phyloP scores from a whole-genome alignment of 257 asterid genomes.

The Cordia subcordata region DNA sequence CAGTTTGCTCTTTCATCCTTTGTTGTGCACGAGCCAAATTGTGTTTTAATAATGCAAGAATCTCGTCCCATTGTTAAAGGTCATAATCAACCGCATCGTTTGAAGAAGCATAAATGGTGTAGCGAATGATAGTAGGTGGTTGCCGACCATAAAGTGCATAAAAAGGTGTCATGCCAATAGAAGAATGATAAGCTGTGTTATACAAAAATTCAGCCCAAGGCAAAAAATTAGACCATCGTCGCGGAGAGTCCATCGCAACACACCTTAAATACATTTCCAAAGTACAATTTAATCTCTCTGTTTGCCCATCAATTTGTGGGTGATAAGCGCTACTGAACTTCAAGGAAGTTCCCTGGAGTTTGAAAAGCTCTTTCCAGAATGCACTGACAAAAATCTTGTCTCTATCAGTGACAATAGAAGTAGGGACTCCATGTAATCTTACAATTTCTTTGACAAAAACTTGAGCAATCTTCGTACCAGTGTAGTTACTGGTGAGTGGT shows the following conservation, averaged over 20 bases:
- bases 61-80: too few relatives aligned
- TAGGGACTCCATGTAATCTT: not conserved
- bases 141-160: not conserved
- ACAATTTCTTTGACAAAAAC: not conserved
- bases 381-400: not conserved
- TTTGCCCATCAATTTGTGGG: constrained; percentile 4
- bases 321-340: not conserved
- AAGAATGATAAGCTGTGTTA: not conserved
- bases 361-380: not conserved
- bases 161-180: not conserved
- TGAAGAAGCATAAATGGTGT: too few relatives aligned
- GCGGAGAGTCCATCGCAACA: too few relatives aligned
- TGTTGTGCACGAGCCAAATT: too few relatives aligned
- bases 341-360: too few relatives aligned
- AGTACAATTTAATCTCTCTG: not conserved
- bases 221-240: not conserved
- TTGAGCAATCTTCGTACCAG: not conserved
- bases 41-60: too few relatives aligned
- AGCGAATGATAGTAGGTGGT: not conserved
- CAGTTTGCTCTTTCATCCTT: too few relatives aligned
- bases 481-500: not conserved
- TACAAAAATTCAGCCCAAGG: constrained; percentile 3
- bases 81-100: too few relatives aligned
- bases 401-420: not conserved
- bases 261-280: too few relatives aligned